These are phyloP conservation scores for Bipolaris victoriae DNA, from an alignment of 2,329 filamentous ascomycete genomes.

Conservation along the genomic window DNA sequence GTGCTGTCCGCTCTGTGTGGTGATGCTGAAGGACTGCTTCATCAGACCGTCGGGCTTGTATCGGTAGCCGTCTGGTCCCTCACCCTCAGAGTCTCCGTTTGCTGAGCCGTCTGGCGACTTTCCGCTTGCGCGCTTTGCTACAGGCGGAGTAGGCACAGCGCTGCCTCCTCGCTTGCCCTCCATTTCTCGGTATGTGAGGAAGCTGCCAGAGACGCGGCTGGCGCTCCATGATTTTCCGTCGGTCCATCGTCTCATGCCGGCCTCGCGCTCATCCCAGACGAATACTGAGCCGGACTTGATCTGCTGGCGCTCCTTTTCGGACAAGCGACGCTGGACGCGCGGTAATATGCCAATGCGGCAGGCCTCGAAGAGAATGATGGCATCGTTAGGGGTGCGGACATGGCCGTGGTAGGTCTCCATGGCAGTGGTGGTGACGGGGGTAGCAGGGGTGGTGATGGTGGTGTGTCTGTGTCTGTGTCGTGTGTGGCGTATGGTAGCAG, in stretches of 20 bases:
- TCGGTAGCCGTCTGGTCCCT: constrained; percentile 55
- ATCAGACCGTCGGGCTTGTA: constrained; percentile 90
- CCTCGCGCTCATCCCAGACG: constrained; percentile 99
- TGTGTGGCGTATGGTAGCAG: no score
- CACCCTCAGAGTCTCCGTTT: constrained; percentile 82
- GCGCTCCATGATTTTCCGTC: constrained; percentile 99
- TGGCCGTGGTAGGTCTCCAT: constrained; percentile 98
- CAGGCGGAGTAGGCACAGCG: constrained; percentile 59
- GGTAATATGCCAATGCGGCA: constrained; percentile 88
- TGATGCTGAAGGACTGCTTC: constrained; percentile 99
- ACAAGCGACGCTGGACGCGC: constrained; percentile 88
- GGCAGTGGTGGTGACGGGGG: background rate
- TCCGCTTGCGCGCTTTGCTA: constrained; percentile 54
- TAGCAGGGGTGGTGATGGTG: constrained; percentile 7
- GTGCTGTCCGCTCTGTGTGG: constrained; percentile 86
- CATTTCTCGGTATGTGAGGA: constrained; percentile 97
- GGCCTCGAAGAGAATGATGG: constrained; percentile 98
- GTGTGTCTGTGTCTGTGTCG: constrained; percentile 5
- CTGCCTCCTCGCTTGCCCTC: constrained; percentile 91
- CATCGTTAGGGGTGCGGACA: constrained; percentile 93
- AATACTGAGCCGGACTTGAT: constrained; percentile 98
- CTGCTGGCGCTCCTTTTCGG: constrained; percentile 94
- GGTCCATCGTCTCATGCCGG: constrained; percentile 97
- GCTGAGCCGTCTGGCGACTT: constrained; percentile 85
- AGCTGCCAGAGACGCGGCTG: constrained; percentile 95